These are phyloP conservation scores for Cladosporium sp. DNA, from an alignment of 2,329 filamentous ascomycete genomes.

Conservation along the genomic window DNA sequence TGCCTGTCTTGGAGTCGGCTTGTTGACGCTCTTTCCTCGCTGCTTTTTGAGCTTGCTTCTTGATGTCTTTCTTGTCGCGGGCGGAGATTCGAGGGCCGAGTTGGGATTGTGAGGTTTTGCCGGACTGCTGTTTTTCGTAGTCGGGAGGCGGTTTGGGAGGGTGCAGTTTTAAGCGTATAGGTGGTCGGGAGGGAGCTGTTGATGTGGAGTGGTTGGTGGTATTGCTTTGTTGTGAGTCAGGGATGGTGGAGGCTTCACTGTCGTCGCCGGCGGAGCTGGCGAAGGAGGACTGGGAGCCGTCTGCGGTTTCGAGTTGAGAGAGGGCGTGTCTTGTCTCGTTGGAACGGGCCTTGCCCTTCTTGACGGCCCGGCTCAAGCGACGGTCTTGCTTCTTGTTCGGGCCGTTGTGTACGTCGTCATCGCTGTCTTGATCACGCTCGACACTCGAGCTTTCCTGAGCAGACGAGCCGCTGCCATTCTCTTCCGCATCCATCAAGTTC, in stretches of 20 bases:
- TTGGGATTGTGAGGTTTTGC: slow-evolving; percentile 31
- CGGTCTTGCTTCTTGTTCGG: slow-evolving; percentile 51
- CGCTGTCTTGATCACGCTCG: slow-evolving; percentile 48
- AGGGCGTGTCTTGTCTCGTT: slow-evolving; percentile 27
- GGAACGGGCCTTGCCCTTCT: slow-evolving; percentile 27
- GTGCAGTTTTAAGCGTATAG: slow-evolving; percentile 32
- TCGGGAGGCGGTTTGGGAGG: slow-evolving; percentile 28
- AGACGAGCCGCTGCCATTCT: slow-evolving; percentile 39
- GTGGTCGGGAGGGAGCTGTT: slow-evolving; percentile 7
- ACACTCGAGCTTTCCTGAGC: slow-evolving; percentile 45
- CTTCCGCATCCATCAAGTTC: slow-evolving; percentile 47
- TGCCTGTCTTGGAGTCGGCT: slow-evolving; percentile 9
- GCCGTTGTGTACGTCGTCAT: slow-evolving; percentile 43
- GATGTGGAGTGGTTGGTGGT: slow-evolving; percentile 3
- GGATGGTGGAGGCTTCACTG: slow-evolving; percentile 29
- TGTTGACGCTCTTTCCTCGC: slow-evolving; percentile 36
- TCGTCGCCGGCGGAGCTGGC: slow-evolving; percentile 23
- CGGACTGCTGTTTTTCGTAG: slow-evolving; percentile 7
- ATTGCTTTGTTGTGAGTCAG: slow-evolving; percentile 23
- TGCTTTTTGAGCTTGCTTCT: slow-evolving; percentile 39
- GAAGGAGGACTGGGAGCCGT: slow-evolving; percentile 33
- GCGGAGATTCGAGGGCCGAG: slow-evolving; percentile 33
- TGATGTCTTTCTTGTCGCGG: slow-evolving; percentile 35
- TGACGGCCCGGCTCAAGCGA: slow-evolving; percentile 41
- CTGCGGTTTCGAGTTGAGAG: slow-evolving; percentile 26